Evolutionary conservation across 2,329 filamentous ascomycete genomes (phyloP), one percentile per base, ranked within the genome.

Genomic region (Hymenotorrendiella dingleyae): DNA sequence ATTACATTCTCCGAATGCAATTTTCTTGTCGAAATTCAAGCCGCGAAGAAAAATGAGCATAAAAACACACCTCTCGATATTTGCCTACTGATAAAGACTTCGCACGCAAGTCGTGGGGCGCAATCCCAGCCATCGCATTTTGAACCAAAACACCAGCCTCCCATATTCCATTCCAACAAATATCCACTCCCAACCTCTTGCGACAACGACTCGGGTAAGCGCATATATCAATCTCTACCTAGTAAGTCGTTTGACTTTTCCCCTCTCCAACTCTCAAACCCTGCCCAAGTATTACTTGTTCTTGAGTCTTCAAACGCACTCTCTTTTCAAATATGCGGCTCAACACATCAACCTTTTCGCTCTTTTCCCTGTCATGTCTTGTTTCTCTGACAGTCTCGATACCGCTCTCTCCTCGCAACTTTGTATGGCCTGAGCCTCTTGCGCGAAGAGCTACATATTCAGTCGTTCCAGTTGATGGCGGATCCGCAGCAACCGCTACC

Each of bases 381-480:
- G 53, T 56, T 40, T 46, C 44, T 34, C 43, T 54, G 16, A 47
- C 48, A 12, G 42, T 47, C 17, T 45, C 56, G 14, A 45, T 58
- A 8, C 58, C 58, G 16, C 51, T 58, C 19, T 41, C 50, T 23
- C 52, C 40, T 26, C 36, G 40, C 27, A 47, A 46, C 30, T 2
- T 33, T n/a, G 33, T 42, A 12, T 34, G 34, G 5, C 27, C 48
- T 2, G 43, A 52, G 14, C 34, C 45, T 29, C 27, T 58, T 12
- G 37, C 47, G 27, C 45, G 42, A 38, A 52, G 57, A 36, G 57
- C 56, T 49, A 51, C 51, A 14, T 63, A 63, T 42, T 61, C 61
- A 8, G 59, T 63, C 36, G 59, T 63, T 11, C 43, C 58, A 26
- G 60, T 63, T n/a, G 59, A 62, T 53, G 61, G 61, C 20, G 58